A percentile compares a stretch with the other conserved stretches of the same genome.
Conservation (phyloP, 495 filamentous ascomycete species). For the Penicillium paradoxum region DNA sequence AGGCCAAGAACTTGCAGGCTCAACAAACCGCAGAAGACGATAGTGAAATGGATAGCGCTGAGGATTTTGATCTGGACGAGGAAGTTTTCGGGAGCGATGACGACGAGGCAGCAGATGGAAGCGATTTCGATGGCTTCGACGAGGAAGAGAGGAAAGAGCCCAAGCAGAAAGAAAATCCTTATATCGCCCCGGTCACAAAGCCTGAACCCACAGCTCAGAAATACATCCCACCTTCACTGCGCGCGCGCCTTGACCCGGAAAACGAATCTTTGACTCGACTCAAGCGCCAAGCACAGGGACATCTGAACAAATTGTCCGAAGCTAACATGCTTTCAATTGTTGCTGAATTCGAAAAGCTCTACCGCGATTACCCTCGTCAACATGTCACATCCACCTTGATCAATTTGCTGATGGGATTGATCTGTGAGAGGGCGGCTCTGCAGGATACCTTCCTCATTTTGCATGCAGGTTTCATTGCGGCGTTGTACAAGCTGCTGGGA, state of each 20-base stretch:
- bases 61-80: slow-evolving; percentile 29
- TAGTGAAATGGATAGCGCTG: slow-evolving; percentile 23
- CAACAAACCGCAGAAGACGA: slow-evolving; percentile 24
- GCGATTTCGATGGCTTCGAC: slow-evolving; percentile 39
- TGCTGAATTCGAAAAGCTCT: slow-evolving; percentile 73
- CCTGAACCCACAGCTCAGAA: slow-evolving; percentile 39
- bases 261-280: slow-evolving; percentile 65
- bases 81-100: slow-evolving; percentile 23
- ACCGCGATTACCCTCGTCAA: slow-evolving; percentile 72
- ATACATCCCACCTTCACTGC: slow-evolving; percentile 86
- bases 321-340: slow-evolving; percentile 79
- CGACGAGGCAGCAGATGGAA: slow-evolving; percentile 23
- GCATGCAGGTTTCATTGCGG: slow-evolving; percentile 84
- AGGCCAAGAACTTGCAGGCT: slow-evolving; percentile 46
- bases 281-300: slow-evolving; percentile 75
- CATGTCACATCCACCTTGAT: slow-evolving; percentile 76
- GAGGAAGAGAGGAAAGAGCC: slow-evolving; percentile 27
- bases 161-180: slow-evolving; percentile 58
- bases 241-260: slow-evolving; percentile 56
- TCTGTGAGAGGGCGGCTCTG: slow-evolving; percentile 70
- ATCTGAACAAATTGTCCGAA: slow-evolving; percentile 89
- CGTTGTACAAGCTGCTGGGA: slow-evolving; percentile 79
- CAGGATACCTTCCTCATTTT: slow-evolving; percentile 87
- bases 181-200: slow-evolving; percentile 48
- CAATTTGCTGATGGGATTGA: slow-evolving; percentile 64